phyloP scores from a whole-genome alignment of 2,329 filamentous ascomycete genomes.

The Magnaporthiopsis poae region DNA sequence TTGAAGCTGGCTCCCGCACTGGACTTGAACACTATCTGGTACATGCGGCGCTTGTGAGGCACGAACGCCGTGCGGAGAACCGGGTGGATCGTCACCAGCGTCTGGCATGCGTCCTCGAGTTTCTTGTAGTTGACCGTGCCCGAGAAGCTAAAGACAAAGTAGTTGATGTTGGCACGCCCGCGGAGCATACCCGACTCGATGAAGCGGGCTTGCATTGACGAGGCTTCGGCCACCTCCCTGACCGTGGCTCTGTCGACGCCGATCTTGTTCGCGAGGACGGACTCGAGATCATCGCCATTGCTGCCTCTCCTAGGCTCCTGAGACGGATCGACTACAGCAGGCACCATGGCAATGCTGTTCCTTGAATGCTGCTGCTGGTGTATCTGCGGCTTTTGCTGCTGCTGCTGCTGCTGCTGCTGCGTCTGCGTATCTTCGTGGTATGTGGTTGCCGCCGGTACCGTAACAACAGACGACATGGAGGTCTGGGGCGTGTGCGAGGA shows the following conservation, averaged over 20 bases:
- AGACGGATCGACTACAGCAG: conserved; percentile 19
- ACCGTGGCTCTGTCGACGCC: conserved; percentile 32
- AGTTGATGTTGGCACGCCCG: conserved; percentile 34
- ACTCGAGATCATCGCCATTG: conserved; percentile 25
- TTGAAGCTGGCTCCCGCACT: conserved; percentile 32
- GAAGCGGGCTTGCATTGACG: conserved; percentile 35
- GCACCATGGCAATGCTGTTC: conserved; percentile 9
- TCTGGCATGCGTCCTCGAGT: conserved; percentile 36
- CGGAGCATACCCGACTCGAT: conserved; percentile 39
- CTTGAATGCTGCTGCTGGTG: conserved; percentile 7
- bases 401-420: neutral
- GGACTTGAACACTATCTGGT: conserved; percentile 37
- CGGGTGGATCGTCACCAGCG: conserved; percentile 34
- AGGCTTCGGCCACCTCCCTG: conserved; percentile 38
- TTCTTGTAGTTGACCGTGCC: conserved; percentile 31
- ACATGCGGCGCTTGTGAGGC: conserved; percentile 34
- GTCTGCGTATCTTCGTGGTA: neutral
- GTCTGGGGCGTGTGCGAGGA: neutral
- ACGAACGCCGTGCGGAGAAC: conserved; percentile 47
- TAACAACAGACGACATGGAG: neutral
- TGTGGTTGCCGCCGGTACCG: neutral
- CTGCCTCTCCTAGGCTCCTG: neutral
- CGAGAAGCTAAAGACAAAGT: conserved; percentile 38
- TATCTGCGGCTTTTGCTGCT: neutral
- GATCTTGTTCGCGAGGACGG: conserved; percentile 32